phyloP scores from a whole-genome alignment of 768 basidiomycete species.

The Pleurotus tuber-regium region DNA sequence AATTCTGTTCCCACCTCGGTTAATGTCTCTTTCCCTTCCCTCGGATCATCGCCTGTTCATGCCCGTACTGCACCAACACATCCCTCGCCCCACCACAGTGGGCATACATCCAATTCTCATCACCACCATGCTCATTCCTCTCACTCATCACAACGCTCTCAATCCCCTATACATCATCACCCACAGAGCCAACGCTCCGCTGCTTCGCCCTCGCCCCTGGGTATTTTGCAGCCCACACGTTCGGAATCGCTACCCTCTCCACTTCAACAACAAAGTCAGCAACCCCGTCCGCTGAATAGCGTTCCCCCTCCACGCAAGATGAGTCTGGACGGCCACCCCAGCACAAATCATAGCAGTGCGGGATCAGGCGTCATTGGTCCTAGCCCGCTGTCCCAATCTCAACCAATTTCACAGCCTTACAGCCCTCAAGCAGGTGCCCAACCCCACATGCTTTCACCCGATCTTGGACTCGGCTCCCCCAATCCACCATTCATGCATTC shows the following conservation, averaged over 20 bases:
- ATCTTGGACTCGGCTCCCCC: constrained; percentile 31
- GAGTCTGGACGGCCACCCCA: neutral
- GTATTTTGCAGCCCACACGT: constrained; percentile 15
- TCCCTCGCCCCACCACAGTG: neutral
- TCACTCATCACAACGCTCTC: neutral
- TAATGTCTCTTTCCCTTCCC: constrained; percentile 4
- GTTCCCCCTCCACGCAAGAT: constrained; percentile 2
- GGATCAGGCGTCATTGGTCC: neutral
- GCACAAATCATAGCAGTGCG: neutral
- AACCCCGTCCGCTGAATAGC: neutral
- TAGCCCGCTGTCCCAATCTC: constrained; percentile 12
- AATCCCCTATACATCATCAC: neutral
- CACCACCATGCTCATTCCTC: constrained; percentile 1
- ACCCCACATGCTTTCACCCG: constrained; percentile 30
- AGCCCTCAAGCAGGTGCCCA: constrained; percentile 15
- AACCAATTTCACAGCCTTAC: no score
- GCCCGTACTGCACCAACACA: neutral
- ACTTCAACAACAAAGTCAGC: constrained; percentile 12
- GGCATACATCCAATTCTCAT: no score
- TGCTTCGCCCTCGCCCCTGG: constrained; percentile 11
- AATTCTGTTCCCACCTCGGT: neutral
- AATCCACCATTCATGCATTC: constrained; percentile 13
- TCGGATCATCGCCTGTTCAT: constrained; percentile 6
- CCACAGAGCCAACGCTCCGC: constrained; percentile 14
- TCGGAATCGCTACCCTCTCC: constrained; percentile 17